Evolutionary conservation across 768 basidiomycete species (phyloP).

Genomic region (Megacollybia marginata): DNA sequence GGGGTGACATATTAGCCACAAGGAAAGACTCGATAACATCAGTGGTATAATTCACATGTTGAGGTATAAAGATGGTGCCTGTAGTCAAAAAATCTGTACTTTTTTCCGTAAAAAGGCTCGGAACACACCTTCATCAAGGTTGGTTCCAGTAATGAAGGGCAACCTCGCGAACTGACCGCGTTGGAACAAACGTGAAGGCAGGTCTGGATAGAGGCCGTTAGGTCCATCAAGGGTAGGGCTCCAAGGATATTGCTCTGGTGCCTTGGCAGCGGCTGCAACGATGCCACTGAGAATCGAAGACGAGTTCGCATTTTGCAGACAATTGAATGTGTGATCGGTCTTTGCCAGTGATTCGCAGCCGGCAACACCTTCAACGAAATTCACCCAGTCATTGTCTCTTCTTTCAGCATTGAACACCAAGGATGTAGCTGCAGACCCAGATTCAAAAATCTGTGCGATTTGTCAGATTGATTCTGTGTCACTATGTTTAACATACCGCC

Average conservation of each 20-base stretch:
- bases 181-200: constrained; percentile 25
- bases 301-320: constrained; percentile 6
- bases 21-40: not conserved
- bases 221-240: constrained; percentile 34
- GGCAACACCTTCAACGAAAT: constrained; percentile 16
- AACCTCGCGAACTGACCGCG: constrained; percentile 20
- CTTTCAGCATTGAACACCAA: constrained; percentile 13
- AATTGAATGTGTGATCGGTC: constrained; percentile 24
- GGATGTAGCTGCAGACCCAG: constrained; percentile 18
- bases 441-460: constrained; percentile 20
- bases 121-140: constrained; percentile 35
- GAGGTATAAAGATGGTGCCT: not conserved
- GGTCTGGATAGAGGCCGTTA: constrained; percentile 30
- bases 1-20: too few species aligned
- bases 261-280: constrained; percentile 6
- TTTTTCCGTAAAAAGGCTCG: not conserved
- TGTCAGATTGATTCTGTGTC: not conserved
- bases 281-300: constrained; percentile 10
- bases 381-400: constrained; percentile 4
- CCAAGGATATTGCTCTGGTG: constrained; percentile 20
- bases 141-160: constrained; percentile 39
- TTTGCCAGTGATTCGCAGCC: constrained; percentile 20
- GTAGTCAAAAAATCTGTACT: not conserved
- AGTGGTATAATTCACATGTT: not conserved
- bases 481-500: constrained; percentile 6